Conservation (phyloP, 106 monocot genomes). For the Gastrodia elata region DNA sequence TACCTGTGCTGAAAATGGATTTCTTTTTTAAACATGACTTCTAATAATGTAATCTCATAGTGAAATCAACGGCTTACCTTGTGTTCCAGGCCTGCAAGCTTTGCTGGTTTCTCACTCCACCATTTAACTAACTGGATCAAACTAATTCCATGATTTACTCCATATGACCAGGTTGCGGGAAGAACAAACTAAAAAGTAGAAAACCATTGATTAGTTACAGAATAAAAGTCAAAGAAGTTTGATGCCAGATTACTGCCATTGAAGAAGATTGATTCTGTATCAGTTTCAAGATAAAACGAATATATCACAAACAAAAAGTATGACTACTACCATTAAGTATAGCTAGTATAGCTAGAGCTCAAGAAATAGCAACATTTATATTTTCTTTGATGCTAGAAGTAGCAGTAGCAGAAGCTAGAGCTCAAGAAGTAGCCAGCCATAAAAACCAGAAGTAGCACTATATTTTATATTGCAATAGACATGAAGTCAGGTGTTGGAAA, state of each 20-base stretch:
- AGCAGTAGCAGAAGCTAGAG: neutral
- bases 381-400: no score
- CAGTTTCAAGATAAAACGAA: neutral
- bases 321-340: neutral
- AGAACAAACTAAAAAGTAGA: slow-evolving; percentile 72
- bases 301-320: neutral
- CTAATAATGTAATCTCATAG: neutral
- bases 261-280: neutral
- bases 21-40: neutral
- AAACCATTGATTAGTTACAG: neutral
- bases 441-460: neutral
- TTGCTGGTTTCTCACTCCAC: slow-evolving; percentile 96
- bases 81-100: slow-evolving; percentile 57
- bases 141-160: slow-evolving; percentile 54
- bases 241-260: neutral
- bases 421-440: neutral
- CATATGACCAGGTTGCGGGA: slow-evolving; percentile 83
- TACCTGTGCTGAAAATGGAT: neutral
- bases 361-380: neutral
- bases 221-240: neutral
- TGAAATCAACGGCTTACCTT: slow-evolving; percentile 35
- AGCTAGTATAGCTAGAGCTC: neutral
- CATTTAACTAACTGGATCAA: slow-evolving; percentile 56
- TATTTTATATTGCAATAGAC: neutral
- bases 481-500: neutral